phyloP scores from a whole-genome alignment of 2,329 filamentous ascomycete genomes.

The Ramichloridium luteum region DNA sequence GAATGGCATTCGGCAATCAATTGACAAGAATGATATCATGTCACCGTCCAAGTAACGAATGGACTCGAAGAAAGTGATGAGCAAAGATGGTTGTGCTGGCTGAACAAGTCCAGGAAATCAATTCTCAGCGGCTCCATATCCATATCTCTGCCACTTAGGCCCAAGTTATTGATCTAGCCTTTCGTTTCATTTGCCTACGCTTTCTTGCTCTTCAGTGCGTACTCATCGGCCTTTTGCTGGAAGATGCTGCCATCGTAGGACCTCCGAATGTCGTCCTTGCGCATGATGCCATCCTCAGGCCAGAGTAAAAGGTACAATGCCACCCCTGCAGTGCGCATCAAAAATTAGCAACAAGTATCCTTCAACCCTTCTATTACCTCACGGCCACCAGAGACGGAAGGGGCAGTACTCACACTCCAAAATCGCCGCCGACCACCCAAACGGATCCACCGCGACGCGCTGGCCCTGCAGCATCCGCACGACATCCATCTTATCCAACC shows the following conservation, averaged over 20 bases:
- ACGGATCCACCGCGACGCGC: conserved; percentile 31
- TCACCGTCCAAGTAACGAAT: too few relatives aligned
- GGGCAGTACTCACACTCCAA: conserved; percentile 30
- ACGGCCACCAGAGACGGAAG: not conserved
- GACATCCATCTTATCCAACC: conserved; percentile 30
- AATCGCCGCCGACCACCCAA: conserved; percentile 34
- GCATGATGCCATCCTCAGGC: conserved; percentile 44
- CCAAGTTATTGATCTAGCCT: too few relatives aligned
- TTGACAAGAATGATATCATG: too few relatives aligned
- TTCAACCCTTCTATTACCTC: too few relatives aligned
- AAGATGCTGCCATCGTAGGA: conserved; percentile 44
- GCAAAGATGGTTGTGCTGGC: too few relatives aligned
- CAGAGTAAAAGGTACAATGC: conserved; percentile 43
- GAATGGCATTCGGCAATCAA: too few relatives aligned
- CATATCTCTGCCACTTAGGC: too few relatives aligned
- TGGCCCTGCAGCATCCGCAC: conserved; percentile 30
- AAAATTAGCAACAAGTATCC: too few relatives aligned
- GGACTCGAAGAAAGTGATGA: too few relatives aligned
- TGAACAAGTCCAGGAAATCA: too few relatives aligned
- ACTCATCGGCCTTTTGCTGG: conserved; percentile 30
- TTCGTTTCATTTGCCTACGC: not conserved
- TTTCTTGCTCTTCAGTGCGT: conserved; percentile 12
- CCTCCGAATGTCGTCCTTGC: conserved; percentile 45
- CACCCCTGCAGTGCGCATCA: conserved; percentile 30
- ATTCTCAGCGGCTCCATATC: too few relatives aligned